Percentiles rank a stretch among this genome's conserved stretches.
Conservation (phyloP, 2,329 filamentous ascomycete species). For the Epichloe aotearoae region DNA sequence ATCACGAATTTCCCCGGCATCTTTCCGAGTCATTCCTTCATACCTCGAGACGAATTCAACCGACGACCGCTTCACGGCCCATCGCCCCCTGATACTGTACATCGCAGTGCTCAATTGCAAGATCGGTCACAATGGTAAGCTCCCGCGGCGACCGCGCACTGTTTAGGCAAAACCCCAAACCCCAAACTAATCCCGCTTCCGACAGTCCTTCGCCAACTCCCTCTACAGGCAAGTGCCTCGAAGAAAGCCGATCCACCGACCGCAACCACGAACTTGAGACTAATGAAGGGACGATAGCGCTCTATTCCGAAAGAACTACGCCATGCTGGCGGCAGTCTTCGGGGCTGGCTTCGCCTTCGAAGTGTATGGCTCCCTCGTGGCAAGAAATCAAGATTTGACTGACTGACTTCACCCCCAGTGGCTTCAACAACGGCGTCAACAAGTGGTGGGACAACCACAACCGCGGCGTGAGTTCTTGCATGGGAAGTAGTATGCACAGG, state of each 20-base stretch:
- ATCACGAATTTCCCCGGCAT: conserved; percentile 13
- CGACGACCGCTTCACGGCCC: conserved; percentile 15
- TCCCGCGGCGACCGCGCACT: not conserved
- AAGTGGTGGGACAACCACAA: conserved; percentile 85
- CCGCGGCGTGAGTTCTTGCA: conserved; percentile 59
- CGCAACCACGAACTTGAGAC: conserved; percentile 9
- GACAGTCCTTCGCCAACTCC: conserved; percentile 21
- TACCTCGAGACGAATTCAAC: conserved; percentile 15
- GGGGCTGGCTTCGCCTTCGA: conserved; percentile 79
- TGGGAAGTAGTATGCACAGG: not conserved
- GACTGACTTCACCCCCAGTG: conserved; percentile 39
- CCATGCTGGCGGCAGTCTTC: conserved; percentile 83
- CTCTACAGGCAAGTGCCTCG: conserved; percentile 26
- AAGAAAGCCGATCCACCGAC: conserved; percentile 8
- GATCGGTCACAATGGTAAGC: conserved; percentile 25
- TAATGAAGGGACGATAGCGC: conserved; percentile 40
- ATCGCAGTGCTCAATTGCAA: conserved; percentile 19
- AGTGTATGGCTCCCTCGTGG: conserved; percentile 51
- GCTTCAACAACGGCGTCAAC: conserved; percentile 71
- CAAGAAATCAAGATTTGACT: conserved; percentile 9
- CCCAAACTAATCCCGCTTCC: conserved; percentile 23
- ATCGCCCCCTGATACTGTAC: conserved; percentile 12
- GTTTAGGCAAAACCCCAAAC: not conserved
- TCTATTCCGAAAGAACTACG: conserved; percentile 74
- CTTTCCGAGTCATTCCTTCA: conserved; percentile 8